Evolutionary conservation across 2,329 filamentous ascomycete genomes (phyloP), one percentile per base, ranked within the genome.

Genomic region (Fusarium buxicola): DNA sequence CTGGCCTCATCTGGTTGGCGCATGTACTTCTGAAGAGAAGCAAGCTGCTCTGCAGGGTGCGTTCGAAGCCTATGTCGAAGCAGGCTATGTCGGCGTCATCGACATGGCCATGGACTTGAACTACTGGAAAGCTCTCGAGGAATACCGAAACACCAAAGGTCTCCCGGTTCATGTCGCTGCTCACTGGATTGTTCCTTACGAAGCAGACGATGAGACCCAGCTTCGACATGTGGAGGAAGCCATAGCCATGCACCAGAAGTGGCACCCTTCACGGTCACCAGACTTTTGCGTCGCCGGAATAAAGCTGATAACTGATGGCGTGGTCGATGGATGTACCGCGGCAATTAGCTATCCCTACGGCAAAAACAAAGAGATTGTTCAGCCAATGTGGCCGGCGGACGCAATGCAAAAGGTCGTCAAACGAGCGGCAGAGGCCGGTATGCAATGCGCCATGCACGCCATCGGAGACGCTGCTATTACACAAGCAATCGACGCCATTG

Each of bases 251-350:
- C 71, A 75, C 31, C 16, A 32, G 0, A 65, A 69, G 32, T 74
- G 67, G 39, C 72, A 74, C 46, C 63, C 60, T 3, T 58, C 65
- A 1, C 66, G 58, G 1, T 71, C 65, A 0, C 71, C 72, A 0
- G 72, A 74, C 1, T 70, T 71, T 70, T 76, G 24, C 15, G 72
- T 90, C 8, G 82, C 86, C 0, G 87, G 87, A 5, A 82, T 89
- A 72, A 90, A 90, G 69, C 73, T 89, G 18, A 87, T 90, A 34
- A 85, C 84, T 65, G 87, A 90, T 57, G 87, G 87, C 10, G 85
- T 88, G 31, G 80, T 90, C 32, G 87, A 90, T 61, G 84, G 84
- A 0, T 90, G 87, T 72, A 89, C 87, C 2, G 87, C 87, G 0
- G 85, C 83, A 0, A 73, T 90, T 2, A 77, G 78, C 1, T 81